Evolutionary conservation across 495 filamentous ascomycete species (phyloP), one percentile per base, ranked within the genome.

Genomic region (Neurospora sp.): DNA sequence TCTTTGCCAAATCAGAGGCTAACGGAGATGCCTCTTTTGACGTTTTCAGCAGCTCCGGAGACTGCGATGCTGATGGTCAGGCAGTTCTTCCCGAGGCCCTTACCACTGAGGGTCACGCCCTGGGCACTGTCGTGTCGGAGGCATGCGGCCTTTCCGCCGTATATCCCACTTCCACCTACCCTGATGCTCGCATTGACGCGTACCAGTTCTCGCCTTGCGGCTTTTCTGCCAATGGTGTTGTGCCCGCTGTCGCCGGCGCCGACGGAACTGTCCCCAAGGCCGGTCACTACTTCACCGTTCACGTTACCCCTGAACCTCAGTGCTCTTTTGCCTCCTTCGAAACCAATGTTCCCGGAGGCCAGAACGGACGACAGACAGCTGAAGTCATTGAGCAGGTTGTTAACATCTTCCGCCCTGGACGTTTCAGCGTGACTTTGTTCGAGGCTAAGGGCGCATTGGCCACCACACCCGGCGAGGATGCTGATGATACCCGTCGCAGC

Each of bases 271-370:
- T 65, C 31, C 91, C 94, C 4, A 86, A 84, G 72, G 79, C 85
- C 14, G 93, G 91, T 20, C 93, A 98, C 83, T 99, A 99, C 82
- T 99, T 97, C 86, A 99, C 95, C 3, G 96, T 99, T 59, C 96
- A 99, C 80, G 96, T 99, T 73, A 99, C 96, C 0, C 96, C 96
- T 1, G 96, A 99, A 85, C 92, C 96, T 40, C 89, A 96, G 78
- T 99, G 95, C 86, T 97, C 94, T n/a, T 99, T 97, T 78, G 96
- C 96, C 18, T 97, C 94, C 5, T 99, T 99, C 78, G 96, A 99
- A 86, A 98, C 96, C 75, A 98, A 99, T 75, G 96, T 99, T 8
- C 96, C 96, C n/a, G 90, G 93, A 71, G 89, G 89, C 31, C 93
- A 96, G 82, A 91, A 88, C 69, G 95, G 95, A 14, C 93, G 94